phyloP scores from a whole-genome alignment of 176 grass and related monocot species.

The Eleusine coracana region DNA sequence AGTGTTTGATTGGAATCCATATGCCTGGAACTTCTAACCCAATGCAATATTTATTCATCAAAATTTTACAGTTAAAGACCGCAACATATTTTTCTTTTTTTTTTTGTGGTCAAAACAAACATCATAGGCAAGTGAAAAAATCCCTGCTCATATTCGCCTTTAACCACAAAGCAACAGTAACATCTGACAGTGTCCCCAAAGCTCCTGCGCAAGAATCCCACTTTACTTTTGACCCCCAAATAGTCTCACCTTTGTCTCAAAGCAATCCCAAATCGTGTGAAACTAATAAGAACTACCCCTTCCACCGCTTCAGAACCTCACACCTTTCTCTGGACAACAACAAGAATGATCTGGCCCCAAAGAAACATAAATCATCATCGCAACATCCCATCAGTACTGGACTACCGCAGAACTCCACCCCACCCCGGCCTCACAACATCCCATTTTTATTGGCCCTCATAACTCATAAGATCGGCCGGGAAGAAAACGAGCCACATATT shows the following conservation, averaged over 20 bases:
- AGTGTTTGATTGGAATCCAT: neutral
- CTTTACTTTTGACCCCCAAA: conserved; percentile 12
- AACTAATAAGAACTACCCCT: neutral
- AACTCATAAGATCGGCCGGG: neutral
- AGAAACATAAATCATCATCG: conserved; percentile 2
- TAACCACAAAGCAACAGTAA: conserved; percentile 17
- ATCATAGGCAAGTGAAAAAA: neutral
- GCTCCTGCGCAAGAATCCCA: conserved; percentile 15
- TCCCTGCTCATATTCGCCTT: neutral
- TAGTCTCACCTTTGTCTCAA: conserved; percentile 2
- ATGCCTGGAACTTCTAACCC: neutral
- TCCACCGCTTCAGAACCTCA: neutral
- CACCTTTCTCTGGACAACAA: neutral
- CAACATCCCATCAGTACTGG: neutral
- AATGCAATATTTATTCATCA: neutral
- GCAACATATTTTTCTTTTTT: neutral
- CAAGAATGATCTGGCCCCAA: neutral
- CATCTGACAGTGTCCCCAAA: neutral
- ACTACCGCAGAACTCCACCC: neutral
- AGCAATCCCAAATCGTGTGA: conserved; percentile 9
- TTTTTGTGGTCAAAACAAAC: neutral
- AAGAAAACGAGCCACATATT: neutral
- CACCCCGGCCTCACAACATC: neutral
- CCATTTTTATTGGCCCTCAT: neutral
- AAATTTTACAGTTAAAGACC: neutral